phyloP scores from a whole-genome alignment of 805 yeast species.

The Cyberlindnera amylophila region DNA sequence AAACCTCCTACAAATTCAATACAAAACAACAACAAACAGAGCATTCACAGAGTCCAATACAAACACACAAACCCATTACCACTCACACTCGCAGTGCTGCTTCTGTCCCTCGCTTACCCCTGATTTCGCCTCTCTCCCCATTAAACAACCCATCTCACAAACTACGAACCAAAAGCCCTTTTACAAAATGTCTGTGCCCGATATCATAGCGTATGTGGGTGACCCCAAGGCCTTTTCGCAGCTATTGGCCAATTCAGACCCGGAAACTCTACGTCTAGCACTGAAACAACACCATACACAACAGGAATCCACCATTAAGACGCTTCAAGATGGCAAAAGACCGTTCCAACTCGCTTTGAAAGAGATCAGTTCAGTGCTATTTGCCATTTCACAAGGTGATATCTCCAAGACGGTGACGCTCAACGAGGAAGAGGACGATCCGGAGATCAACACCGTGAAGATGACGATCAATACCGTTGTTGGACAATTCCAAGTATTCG shows the following conservation, averaged over 20 bases:
- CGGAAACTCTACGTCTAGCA: constrained; percentile 9
- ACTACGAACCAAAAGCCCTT: too few relatives aligned
- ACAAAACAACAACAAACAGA: too few relatives aligned
- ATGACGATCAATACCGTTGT: constrained; percentile 79
- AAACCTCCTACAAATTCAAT: too few relatives aligned
- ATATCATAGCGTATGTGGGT: constrained; percentile 3
- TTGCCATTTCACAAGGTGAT: constrained; percentile 84
- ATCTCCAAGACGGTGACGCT: constrained; percentile 59
- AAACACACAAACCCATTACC: too few relatives aligned
- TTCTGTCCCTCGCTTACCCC: too few relatives aligned
- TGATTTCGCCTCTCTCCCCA: too few relatives aligned
- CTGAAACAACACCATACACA: constrained; percentile 2
- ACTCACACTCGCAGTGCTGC: too few relatives aligned
- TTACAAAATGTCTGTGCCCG: constrained; percentile 6
- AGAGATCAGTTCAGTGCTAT: constrained; percentile 81
- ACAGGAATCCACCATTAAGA: constrained; percentile 5
- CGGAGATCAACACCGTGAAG: constrained; percentile 76
- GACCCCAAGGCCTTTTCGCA: constrained; percentile 8
- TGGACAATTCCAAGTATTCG: constrained; percentile 66
- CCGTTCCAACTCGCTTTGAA: constrained; percentile 13
- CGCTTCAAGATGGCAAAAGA: constrained; percentile 5
- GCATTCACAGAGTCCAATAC: too few relatives aligned
- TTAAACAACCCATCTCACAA: too few relatives aligned
- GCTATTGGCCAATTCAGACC: constrained; percentile 2
- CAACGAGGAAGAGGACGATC: constrained; percentile 61